Percentiles rank a stretch among this genome's conserved stretches.
phyloP scores from a whole-genome alignment of 2,329 filamentous ascomycete genomes.

The Aureobasidium sp. region DNA sequence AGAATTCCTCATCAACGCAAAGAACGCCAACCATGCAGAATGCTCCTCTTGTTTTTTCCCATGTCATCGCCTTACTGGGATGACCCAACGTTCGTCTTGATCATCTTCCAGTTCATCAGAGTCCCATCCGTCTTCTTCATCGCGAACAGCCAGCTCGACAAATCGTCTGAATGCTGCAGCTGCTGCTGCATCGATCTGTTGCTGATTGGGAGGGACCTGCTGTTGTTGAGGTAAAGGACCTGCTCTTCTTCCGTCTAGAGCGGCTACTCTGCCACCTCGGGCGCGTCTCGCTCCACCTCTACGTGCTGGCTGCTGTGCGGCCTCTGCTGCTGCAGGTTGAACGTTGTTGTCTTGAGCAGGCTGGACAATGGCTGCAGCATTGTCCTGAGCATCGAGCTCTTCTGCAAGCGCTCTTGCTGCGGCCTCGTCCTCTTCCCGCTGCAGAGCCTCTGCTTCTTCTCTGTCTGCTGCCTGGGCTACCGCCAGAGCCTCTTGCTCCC shows the following conservation, averaged over 20 bases:
- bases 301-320: not conserved
- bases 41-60: not conserved
- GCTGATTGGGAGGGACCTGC: conserved; percentile 8
- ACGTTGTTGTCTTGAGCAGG: not conserved
- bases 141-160: conserved; percentile 42
- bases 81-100: conserved; percentile 16
- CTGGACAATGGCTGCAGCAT: not conserved
- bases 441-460: conserved; percentile 25
- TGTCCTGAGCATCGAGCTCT: conserved; percentile 11
- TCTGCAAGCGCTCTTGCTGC: conserved; percentile 29
- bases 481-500: conserved; percentile 33
- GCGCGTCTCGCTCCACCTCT: not conserved
- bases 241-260: not conserved
- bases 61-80: not conserved
- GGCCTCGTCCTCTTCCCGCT: conserved; percentile 26
- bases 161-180: conserved; percentile 39
- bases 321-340: not conserved
- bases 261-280: not conserved
- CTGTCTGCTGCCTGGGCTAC: conserved; percentile 24
- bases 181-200: conserved; percentile 18
- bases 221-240: not conserved
- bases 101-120: conserved; percentile 46
- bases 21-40: not conserved
- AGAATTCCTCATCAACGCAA: not conserved
- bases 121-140: conserved; percentile 52